These are phyloP conservation scores for Stylosanthes scabra DNA, from an alignment of 331 rosid species.

Conservation along the genomic window DNA sequence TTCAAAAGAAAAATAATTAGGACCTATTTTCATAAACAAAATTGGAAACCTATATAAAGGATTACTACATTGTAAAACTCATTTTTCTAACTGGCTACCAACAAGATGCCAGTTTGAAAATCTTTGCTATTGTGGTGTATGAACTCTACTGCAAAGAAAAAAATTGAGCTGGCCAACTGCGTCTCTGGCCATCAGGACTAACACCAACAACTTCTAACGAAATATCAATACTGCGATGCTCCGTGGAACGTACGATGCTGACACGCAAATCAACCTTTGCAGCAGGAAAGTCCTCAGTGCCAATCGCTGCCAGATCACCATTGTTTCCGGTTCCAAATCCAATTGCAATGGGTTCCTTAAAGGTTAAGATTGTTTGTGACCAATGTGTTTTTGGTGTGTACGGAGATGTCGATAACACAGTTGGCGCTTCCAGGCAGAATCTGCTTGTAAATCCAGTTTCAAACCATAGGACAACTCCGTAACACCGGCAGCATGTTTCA, in stretches of 20 bases:
- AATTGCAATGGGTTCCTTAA: conserved; percentile 74
- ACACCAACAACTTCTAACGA: conserved; percentile 77
- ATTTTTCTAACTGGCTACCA: conserved; percentile 1
- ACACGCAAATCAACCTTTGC: conserved; percentile 66
- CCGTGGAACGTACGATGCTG: conserved; percentile 80
- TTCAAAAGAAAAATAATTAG: neutral
- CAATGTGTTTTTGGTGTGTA: conserved; percentile 75
- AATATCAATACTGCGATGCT: conserved; percentile 93
- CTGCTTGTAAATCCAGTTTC: conserved; percentile 87
- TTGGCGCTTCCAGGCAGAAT: conserved; percentile 77
- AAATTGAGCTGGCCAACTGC: conserved; percentile 71
- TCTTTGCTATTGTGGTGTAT: neutral
- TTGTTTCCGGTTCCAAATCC: conserved; percentile 41
- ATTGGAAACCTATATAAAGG: neutral
- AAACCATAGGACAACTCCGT: conserved; percentile 90
- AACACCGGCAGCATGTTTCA: conserved; percentile 59
- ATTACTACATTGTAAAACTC: conserved; percentile 33
- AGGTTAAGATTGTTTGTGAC: conserved; percentile 91
- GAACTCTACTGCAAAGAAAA: conserved; percentile 57
- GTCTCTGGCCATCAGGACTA: conserved; percentile 59
- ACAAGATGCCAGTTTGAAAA: conserved; percentile 1
- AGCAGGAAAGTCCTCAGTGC: conserved; percentile 70
- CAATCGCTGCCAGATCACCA: conserved; percentile 51
- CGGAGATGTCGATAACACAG: conserved; percentile 88
- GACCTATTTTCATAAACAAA: conserved; percentile 9